Base-by-base conservation (phyloP, 768 basidiomycete species). In the Mrakia gelida region DNA sequence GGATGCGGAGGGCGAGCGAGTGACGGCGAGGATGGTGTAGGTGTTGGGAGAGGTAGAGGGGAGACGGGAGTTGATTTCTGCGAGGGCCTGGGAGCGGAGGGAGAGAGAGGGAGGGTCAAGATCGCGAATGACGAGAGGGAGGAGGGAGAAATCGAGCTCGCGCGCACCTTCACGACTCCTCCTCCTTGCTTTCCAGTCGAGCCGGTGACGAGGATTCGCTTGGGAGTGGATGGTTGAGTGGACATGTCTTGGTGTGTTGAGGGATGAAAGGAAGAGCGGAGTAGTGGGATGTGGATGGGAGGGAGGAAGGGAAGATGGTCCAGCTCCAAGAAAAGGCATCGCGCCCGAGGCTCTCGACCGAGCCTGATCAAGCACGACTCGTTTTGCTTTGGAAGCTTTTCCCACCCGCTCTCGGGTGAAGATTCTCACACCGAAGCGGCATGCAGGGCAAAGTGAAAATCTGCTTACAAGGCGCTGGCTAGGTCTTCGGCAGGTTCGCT, bases 11-110 rank as follows among this genome's bases (percentile, higher is more conserved):
- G 65, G 16, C 4, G 32, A 38, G 34, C 65, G 65, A 13, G 65
- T 68, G 34, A 68, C 23, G 21, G 65, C 65, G 34, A 68, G 65
- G 65, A 68, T 68, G 16, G 65, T 68, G 65, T 68, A 68, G 32
- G 32, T 16, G 65, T 68, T 68, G 16, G 23, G 65, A 41, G 16
- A 38, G 32, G 15, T 34, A 9, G 16, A 16, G 1, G 65, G 65
- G 10, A 68, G 65, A 26, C 9, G 34, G 26, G 65, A 34, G 65
- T 68, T 68, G 65, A 38, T 38, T 3, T 34, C 32, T 9, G 65
- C 65, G 65, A 68, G 65, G 8, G 65, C 65, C 65, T 68, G 34
- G 38, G 16, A 34, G 63, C 15, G 13, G 16, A 5, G 38, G 38
- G 16, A 43, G 65, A 30, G 63, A 3, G 34, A 41, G 32, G 43